phyloP scores from a whole-genome alignment of 192 early-diverging fungal genomes.

The Backusella sp. region DNA sequence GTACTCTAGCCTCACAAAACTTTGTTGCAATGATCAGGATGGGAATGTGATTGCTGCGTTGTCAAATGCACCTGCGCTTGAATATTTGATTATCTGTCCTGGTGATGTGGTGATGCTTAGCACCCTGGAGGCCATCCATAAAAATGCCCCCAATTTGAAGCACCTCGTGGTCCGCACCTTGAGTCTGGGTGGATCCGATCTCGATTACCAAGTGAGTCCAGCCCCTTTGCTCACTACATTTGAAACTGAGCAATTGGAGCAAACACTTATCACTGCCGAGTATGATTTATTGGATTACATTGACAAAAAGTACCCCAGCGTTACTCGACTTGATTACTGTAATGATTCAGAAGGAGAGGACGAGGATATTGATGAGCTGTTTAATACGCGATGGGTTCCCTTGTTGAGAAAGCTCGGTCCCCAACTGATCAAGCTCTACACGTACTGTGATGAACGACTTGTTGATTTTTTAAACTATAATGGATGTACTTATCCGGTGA shows the following conservation, averaged over 20 bases:
- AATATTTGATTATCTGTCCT: not conserved
- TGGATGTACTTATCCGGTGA: not conserved
- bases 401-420: not conserved
- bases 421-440: not conserved
- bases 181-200: not conserved
- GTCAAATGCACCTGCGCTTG: not conserved
- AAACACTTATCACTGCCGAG: not conserved
- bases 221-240: not conserved
- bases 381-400: not conserved
- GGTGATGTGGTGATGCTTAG: not conserved
- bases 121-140: not conserved
- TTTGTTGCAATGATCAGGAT: not conserved
- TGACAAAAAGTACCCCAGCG: not conserved
- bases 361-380: not conserved
- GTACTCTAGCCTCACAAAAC: not conserved
- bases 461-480: not conserved
- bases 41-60: not conserved
- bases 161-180: not conserved
- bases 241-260: not conserved
- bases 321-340: not conserved
- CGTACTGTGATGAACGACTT: not conserved
- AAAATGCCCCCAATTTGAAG: not conserved
- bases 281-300: not conserved
- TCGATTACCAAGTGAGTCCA: not conserved
- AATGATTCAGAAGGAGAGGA: not conserved